Percentiles rank a stretch among this genome's conserved stretches.
These are phyloP conservation scores for Chamaecyparis obtusa DNA, from an alignment of 75 land plant species.

Conservation along the genomic window DNA sequence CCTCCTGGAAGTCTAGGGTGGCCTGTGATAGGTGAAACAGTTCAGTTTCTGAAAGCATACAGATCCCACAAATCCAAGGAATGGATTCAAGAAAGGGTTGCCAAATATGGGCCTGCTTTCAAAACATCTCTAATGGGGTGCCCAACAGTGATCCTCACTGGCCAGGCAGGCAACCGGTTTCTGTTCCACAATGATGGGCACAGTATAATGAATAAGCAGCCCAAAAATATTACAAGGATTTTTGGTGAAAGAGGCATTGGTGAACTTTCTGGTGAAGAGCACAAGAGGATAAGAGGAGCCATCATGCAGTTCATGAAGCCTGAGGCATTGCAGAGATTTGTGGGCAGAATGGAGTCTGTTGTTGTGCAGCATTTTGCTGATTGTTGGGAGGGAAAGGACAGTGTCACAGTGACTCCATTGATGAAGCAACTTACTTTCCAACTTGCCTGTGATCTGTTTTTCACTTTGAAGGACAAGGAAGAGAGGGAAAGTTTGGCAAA, in stretches of 20 bases:
- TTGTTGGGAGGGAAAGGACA: constrained; percentile 25
- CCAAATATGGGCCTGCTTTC: constrained; percentile 45
- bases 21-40: constrained; percentile 61
- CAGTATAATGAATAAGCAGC: constrained; percentile 27
- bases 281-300: constrained; percentile 34
- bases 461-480: constrained; percentile 18
- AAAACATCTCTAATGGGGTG: constrained; percentile 48
- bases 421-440: constrained; percentile 33
- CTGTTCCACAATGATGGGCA: constrained; percentile 25
- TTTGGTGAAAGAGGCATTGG: constrained; percentile 25
- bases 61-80: constrained; percentile 27
- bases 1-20: constrained; percentile 40
- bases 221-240: constrained; percentile 19
- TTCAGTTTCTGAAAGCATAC: constrained; percentile 22
- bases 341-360: constrained; percentile 29
- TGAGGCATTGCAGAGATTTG: constrained; percentile 35
- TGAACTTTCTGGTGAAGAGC: constrained; percentile 40
- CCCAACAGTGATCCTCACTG: constrained; percentile 42
- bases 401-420: constrained; percentile 27
- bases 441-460: constrained; percentile 16
- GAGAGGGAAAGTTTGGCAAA: not conserved
- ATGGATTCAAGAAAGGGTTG: constrained; percentile 29
- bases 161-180: constrained; percentile 65
- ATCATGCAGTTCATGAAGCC: constrained; percentile 47
- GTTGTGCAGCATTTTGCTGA: constrained; percentile 24